A percentile compares a stretch with the other conserved stretches of the same genome.
phyloP scores from a whole-genome alignment of 495 filamentous ascomycete species.

The Eremomyces bilateralis region DNA sequence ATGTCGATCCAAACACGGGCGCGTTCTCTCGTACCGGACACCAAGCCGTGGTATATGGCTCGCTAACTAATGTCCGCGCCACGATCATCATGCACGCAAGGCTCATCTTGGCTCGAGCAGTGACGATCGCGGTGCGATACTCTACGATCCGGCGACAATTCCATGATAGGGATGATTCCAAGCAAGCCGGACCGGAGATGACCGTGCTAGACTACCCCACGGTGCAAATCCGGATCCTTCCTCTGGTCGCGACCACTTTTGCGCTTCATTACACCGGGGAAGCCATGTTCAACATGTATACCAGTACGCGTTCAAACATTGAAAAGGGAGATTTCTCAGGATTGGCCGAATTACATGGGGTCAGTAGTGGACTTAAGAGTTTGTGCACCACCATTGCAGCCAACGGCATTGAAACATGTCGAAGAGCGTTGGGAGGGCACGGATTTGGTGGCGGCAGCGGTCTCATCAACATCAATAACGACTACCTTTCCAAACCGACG shows the following conservation, averaged over 20 bases:
- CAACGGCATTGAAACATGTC: constrained; percentile 28
- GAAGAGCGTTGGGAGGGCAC: constrained; percentile 27
- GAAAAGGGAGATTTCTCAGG: constrained; percentile 22
- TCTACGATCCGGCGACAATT: constrained; percentile 24
- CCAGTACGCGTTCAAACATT: constrained; percentile 19
- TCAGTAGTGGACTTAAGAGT: constrained; percentile 27
- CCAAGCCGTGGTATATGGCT: constrained; percentile 25
- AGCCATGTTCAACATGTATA: constrained; percentile 23
- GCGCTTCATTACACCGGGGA: constrained; percentile 28
- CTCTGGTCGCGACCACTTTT: constrained; percentile 26
- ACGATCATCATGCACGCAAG: constrained; percentile 27
- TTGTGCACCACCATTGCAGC: constrained; percentile 27
- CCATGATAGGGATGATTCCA: constrained; percentile 22
- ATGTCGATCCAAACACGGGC: constrained; percentile 22
- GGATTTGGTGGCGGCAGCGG: constrained; percentile 28
- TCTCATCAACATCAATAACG: constrained; percentile 24
- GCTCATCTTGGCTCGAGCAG: constrained; percentile 25
- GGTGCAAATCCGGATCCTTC: constrained; percentile 27
- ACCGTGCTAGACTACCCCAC: constrained; percentile 28
- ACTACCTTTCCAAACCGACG: constrained; percentile 28
- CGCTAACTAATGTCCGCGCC: constrained; percentile 24
- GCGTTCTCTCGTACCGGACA: constrained; percentile 20
- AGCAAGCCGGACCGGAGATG: constrained; percentile 17
- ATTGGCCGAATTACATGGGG: constrained; percentile 26
- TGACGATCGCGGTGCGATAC: constrained; percentile 27